Conservation (phyloP, 2,329 filamentous ascomycete genomes). For the Amphichorda felina region DNA sequence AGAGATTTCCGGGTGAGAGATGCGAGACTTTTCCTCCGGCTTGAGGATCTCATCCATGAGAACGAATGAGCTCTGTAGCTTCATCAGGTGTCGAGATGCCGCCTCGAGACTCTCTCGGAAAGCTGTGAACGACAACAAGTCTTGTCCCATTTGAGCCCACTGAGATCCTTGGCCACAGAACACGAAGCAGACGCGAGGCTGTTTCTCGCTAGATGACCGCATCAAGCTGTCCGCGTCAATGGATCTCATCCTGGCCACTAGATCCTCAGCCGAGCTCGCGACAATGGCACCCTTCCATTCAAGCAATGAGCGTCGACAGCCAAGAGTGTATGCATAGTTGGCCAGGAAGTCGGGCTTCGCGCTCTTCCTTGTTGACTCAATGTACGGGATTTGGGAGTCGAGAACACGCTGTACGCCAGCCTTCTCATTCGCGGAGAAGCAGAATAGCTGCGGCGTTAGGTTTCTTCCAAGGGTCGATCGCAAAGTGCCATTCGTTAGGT, state of each 20-base stretch:
- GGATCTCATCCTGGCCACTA: constrained; percentile 15
- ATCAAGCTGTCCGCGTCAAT: constrained; percentile 8
- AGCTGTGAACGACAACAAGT: constrained; percentile 25
- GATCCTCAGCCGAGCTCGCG: constrained; percentile 19
- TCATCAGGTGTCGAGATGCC: constrained; percentile 16
- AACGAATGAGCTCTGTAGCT: constrained; percentile 18
- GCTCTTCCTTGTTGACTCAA: constrained; percentile 9
- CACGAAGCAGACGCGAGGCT: constrained; percentile 23
- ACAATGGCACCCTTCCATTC: constrained; percentile 29
- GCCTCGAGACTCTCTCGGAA: constrained; percentile 27
- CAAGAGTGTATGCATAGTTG: constrained; percentile 33
- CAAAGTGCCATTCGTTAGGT: background rate
- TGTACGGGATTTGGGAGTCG: constrained; percentile 18
- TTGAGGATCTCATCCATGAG: constrained; percentile 23
- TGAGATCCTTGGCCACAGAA: constrained; percentile 32
- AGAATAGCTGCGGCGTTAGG: constrained; percentile 22
- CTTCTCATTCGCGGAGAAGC: constrained; percentile 31
- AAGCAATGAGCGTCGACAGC: constrained; percentile 28
- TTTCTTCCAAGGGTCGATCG: background rate
- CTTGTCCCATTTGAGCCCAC: constrained; percentile 28
- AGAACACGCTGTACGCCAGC: constrained; percentile 23
- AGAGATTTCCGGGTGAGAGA: constrained; percentile 22
- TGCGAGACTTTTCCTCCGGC: constrained; percentile 9
- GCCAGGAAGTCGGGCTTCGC: constrained; percentile 12
- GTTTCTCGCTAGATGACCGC: constrained; percentile 13